These are phyloP conservation scores for Fusarium sp. DNA, from an alignment of 2,329 filamentous ascomycete genomes.

Conservation along the genomic window DNA sequence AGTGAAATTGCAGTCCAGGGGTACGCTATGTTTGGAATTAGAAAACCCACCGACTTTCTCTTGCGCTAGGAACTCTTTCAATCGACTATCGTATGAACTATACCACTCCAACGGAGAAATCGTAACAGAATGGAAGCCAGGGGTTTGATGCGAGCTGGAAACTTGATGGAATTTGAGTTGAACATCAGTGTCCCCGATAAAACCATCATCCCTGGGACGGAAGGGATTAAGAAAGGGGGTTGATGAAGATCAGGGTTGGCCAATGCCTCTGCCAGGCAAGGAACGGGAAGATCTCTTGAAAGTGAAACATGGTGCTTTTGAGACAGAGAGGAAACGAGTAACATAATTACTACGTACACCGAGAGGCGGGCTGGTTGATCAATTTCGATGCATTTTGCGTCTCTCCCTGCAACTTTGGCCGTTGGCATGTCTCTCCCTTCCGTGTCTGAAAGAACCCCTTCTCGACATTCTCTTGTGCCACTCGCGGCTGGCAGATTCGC, in stretches of 20 bases:
- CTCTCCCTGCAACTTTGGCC: constrained; percentile 14
- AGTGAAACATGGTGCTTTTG: constrained; percentile 33
- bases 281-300: constrained; percentile 26
- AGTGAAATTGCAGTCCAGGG: constrained; percentile 32
- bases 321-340: constrained; percentile 23
- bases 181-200: constrained; percentile 10
- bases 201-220: constrained; percentile 4
- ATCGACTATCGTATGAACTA: constrained; percentile 23
- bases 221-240: constrained; percentile 28
- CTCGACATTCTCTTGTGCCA: constrained; percentile 12
- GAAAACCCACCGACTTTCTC: constrained; percentile 7
- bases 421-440: constrained; percentile 43
- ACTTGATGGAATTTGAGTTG: constrained; percentile 13
- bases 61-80: constrained; percentile 14
- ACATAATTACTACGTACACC: not conserved
- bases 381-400: constrained; percentile 1
- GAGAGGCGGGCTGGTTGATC: constrained; percentile 7
- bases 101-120: constrained; percentile 23
- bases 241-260: constrained; percentile 21
- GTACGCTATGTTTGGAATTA: constrained; percentile 29
- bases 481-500: constrained; percentile 31
- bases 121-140: constrained; percentile 7
- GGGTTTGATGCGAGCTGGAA: constrained; percentile 19
- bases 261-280: constrained; percentile 13
- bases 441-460: constrained; percentile 28